These are phyloP conservation scores for Solanum hybrid DNA, from an alignment of 305 asterid species.

Conservation along the genomic window DNA sequence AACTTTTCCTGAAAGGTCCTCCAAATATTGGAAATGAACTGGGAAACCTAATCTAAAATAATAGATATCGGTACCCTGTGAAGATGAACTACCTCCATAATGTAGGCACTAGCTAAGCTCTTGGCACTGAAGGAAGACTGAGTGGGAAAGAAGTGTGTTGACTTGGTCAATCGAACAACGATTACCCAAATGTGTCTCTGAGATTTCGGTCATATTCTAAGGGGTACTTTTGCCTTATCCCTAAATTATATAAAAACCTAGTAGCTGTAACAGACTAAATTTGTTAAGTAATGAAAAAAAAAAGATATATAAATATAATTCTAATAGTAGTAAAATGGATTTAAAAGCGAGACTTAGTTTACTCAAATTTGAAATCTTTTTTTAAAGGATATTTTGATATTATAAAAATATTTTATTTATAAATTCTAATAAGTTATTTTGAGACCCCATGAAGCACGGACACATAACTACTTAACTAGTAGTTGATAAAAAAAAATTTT, in stretches of 20 bases:
- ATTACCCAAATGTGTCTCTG: background rate
- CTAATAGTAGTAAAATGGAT: background rate
- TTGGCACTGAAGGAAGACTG: background rate
- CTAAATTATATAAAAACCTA: background rate
- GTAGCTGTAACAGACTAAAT: background rate
- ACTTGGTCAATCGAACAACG: background rate
- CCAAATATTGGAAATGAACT: background rate
- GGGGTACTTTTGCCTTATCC: too few relatives aligned
- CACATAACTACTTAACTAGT: too few relatives aligned
- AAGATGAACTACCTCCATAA: background rate
- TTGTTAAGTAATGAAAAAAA: background rate
- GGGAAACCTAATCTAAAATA: background rate
- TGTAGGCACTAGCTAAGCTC: background rate
- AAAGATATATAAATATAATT: too few relatives aligned
- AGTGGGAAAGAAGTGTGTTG: too few relatives aligned
- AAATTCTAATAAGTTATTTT: too few relatives aligned
- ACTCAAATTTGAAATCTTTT: too few relatives aligned
- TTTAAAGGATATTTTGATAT: too few relatives aligned
- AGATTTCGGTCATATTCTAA: background rate
- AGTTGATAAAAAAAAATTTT: too few relatives aligned
- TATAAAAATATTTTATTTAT: too few relatives aligned
- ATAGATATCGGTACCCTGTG: background rate
- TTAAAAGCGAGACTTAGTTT: too few relatives aligned
- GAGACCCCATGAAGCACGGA: background rate
- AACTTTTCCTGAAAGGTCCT: background rate